A percentile compares a stretch with the other conserved stretches of the same genome.
phyloP scores from a whole-genome alignment of 2,329 filamentous ascomycete genomes.

The Sporothrix pseudoabietina region DNA sequence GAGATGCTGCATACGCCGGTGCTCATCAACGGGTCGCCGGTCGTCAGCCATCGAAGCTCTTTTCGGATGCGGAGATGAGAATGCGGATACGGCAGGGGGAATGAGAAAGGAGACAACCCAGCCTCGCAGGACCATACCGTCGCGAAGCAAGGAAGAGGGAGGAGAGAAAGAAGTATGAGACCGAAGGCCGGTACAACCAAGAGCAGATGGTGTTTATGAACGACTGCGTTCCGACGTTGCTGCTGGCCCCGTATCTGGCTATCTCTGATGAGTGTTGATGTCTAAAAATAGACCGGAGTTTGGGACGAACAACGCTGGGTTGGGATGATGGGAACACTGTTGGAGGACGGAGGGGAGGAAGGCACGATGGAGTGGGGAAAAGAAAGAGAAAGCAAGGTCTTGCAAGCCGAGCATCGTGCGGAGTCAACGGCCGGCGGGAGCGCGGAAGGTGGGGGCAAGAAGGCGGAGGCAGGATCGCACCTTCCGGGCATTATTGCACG shows the following conservation, averaged over 20 bases:
- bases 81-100: background rate
- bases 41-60: background rate
- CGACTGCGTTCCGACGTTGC: background rate
- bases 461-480: background rate
- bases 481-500: background rate
- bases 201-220: background rate
- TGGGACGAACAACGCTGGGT: constrained; percentile 12
- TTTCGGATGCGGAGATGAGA: background rate
- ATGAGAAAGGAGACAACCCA: background rate
- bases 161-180: background rate
- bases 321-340: constrained; percentile 2
- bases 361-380: background rate
- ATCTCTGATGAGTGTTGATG: background rate
- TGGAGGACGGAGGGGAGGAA: background rate
- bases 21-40: background rate
- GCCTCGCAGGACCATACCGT: background rate
- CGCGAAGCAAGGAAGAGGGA: background rate
- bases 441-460: background rate
- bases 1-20: background rate
- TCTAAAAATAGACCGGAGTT: constrained; percentile 26
- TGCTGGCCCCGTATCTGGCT: background rate
- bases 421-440: background rate
- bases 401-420: background rate
- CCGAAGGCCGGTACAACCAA: background rate
- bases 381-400: background rate